Evolutionary conservation across 2,329 filamentous ascomycete genomes (phyloP), one percentile per base, ranked within the genome.

Genomic region (Gyromitra esculenta): DNA sequence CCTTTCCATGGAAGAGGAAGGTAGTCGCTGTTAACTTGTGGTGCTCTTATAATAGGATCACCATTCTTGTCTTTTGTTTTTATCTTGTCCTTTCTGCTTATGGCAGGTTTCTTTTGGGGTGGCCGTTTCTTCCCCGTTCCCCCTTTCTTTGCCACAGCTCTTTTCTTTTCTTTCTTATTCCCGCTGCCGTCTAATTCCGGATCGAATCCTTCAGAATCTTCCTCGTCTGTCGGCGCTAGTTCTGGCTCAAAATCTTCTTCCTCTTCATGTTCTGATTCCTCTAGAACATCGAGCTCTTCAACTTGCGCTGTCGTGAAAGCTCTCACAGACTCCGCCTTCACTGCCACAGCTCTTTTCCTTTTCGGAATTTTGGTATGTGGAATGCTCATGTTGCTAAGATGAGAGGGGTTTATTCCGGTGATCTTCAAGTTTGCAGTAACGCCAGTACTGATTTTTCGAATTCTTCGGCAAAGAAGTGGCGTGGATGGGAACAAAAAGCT

Each of bases 1-100:
- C 95, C 95, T 84, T 91, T 93, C 94, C 94, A 97, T 0, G 94
- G 95, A 25, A 97, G 83, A 31, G 95, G 95, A 21, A 97, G 86
- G 81, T 91, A 92, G 79, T 89, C 88, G 82, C 93, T 97, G 81
- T 97, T 92, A 15, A 97, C 89, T 0, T 94, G 89, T 5, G 93
- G 93, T 11, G 91, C 88, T 88, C 89, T 89, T 80, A 87, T 86
- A 78, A 88, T 86, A 64, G 90, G 83, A 80, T 90, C 88, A 80
- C 88, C 87, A 25, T 80, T 79, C 21, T 80, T 73, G 43, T 79
- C 75, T 57, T 79, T 72, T 59, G 70, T 79, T 50, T 78, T 70
- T 43, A 73, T 76, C 21, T 77, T 74, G 15, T 67, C 71, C 25
- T 78, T 73, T 15, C 59, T 60, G 18, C 60, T 43, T 41, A 67